phyloP scores from a whole-genome alignment of 306 rosid species.

The Sindora glabra region DNA sequence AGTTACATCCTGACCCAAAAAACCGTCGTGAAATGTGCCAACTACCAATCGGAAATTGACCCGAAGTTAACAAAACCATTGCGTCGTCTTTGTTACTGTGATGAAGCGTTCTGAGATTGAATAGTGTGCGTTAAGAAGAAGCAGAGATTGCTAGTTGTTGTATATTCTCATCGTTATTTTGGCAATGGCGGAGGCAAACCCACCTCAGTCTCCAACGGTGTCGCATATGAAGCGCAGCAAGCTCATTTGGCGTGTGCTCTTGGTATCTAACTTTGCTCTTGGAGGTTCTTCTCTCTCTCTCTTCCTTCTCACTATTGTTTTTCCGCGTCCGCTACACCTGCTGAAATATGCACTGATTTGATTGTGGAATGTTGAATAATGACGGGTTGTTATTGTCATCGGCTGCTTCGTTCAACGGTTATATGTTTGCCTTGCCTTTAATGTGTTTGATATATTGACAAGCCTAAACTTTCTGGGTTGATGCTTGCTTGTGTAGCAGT shows the following conservation, averaged over 20 bases:
- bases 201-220: constrained; percentile 29
- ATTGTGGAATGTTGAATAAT: background rate
- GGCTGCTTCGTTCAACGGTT: background rate
- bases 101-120: too few species aligned
- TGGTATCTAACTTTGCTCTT: constrained; percentile 70
- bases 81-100: too few species aligned
- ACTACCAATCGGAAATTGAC: too few species aligned
- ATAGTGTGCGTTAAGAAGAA: too few species aligned
- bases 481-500: background rate
- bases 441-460: constrained; percentile 43
- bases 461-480: background rate
- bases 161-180: too few species aligned
- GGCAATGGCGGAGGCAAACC: constrained; percentile 29
- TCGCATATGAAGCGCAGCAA: constrained; percentile 44
- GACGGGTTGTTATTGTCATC: background rate
- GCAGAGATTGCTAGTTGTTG: too few species aligned
- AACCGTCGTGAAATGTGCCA: too few species aligned
- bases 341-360: background rate
- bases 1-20: too few species aligned
- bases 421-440: background rate
- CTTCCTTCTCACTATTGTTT: background rate
- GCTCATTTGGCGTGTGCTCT: constrained; percentile 64
- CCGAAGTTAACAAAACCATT: too few species aligned
- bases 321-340: too few species aligned
- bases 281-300: constrained; percentile 41